Base-by-base conservation (phyloP, 495 filamentous ascomycete species). In the Aspergillus indologenus region DNA sequence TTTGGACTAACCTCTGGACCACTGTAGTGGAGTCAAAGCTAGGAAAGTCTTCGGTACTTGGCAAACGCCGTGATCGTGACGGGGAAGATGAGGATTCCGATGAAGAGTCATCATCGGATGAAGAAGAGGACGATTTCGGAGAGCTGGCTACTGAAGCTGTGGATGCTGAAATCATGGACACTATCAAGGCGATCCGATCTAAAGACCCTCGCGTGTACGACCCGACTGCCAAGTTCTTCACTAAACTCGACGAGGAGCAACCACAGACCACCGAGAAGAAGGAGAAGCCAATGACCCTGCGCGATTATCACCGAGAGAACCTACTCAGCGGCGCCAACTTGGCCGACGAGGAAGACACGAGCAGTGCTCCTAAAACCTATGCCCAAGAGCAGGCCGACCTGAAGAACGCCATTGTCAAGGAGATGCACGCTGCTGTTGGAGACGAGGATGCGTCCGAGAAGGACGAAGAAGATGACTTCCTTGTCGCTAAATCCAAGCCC, bases 161-260 rank as follows among this genome's bases (percentile, higher is more conserved):
- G 54, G 94, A 98, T 67, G 82, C 82, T n/a, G 86, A 96, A 59
- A 96, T 97, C 54, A 83, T 85, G 20, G 90, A 85, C 15, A 94
- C 91, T 0, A 78, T 98, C 31, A 80, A 87, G 48, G 94, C 94
- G 34, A 94, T 98, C 63, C 85, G 87, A 55, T 85, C 80, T 54
- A 97, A 92, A 71, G 93, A 98, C 66, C 94, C 94, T 20, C 77
- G 89, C 31, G 83, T 98, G 43, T 97, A 97, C 76, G 88, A 98
- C 69, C 80, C 85, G 56, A 79, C 85, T 15, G 79, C 77, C 50
- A 89, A 75, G 17, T 98, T 97, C 77, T 98, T 90, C 71, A 73
- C 74, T 22, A 76, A 85, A 29, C 73, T 85, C 34, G 86, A 90
- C 14, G 74, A 80, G 21, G 71, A 75, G n/a, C 42, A 65, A 57